phyloP scores from a whole-genome alignment of 2,329 filamentous ascomycete genomes.

The Sporothrix inflata region DNA sequence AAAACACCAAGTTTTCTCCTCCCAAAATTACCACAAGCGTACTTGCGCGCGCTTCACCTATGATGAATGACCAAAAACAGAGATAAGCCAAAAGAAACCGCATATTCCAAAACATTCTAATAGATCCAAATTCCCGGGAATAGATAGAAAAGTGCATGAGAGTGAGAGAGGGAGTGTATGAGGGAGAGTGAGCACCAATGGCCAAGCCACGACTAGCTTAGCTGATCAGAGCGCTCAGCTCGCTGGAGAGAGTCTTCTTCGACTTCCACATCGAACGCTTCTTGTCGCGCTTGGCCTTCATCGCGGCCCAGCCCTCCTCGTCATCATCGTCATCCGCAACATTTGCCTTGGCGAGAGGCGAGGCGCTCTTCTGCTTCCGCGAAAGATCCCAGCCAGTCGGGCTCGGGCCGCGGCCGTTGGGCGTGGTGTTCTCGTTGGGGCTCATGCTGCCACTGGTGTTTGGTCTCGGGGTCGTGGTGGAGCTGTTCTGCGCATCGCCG shows the following conservation, averaged over 20 bases:
- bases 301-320: constrained; percentile 70
- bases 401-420: constrained; percentile 16
- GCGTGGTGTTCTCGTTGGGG: constrained; percentile 13
- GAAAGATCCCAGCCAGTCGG: constrained; percentile 37
- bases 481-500: constrained; percentile 30
- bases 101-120: constrained; percentile 7
- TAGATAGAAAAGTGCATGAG: not conserved
- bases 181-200: not conserved
- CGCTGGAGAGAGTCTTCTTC: constrained; percentile 59
- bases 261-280: constrained; percentile 67
- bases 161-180: not conserved
- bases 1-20: not conserved
- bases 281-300: constrained; percentile 70
- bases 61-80: constrained; percentile 14
- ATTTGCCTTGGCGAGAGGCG: constrained; percentile 45
- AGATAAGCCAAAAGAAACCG: constrained; percentile 28
- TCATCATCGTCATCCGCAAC: constrained; percentile 53
- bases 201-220: constrained; percentile 33
- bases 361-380: constrained; percentile 43
- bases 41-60: constrained; percentile 13
- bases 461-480: not conserved
- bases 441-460: constrained; percentile 26
- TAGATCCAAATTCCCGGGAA: not conserved
- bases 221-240: constrained; percentile 54
- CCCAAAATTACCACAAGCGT: constrained; percentile 6